Percentiles rank a stretch among this genome's conserved stretches.
phyloP scores from a whole-genome alignment of 2,329 filamentous ascomycete species.

The Trichoderma sp. region DNA sequence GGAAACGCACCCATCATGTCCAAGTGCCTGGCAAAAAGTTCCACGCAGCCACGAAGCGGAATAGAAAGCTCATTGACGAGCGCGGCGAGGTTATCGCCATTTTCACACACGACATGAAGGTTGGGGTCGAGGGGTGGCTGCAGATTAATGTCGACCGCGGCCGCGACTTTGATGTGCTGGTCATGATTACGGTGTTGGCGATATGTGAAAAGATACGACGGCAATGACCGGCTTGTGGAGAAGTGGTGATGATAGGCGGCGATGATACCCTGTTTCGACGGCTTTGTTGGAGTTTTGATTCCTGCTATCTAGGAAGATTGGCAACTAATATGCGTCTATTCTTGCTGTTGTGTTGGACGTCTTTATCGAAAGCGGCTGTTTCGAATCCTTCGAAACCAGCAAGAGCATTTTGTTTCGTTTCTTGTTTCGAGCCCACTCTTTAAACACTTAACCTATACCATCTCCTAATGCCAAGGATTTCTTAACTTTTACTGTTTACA shows the following conservation, averaged over 20 bases:
- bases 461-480: background rate
- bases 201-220: conserved; percentile 31
- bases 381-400: background rate
- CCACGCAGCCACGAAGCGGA: conserved; percentile 11
- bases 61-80: conserved; percentile 30
- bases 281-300: background rate
- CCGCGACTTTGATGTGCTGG: conserved; percentile 30
- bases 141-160: conserved; percentile 31
- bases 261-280: background rate
- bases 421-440: background rate
- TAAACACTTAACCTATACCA: background rate
- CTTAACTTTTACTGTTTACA: background rate
- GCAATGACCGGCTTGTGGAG: background rate
- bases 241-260: background rate
- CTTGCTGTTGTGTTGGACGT: background rate
- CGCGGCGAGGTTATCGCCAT: conserved; percentile 29
- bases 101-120: conserved; percentile 25
- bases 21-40: conserved; percentile 20
- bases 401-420: background rate
- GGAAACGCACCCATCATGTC: conserved; percentile 31
- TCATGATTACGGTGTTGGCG: conserved; percentile 29
- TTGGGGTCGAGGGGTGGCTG: conserved; percentile 28
- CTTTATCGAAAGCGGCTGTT: background rate
- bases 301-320: background rate
- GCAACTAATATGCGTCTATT: background rate